Evolutionary conservation across 495 filamentous ascomycete genomes (phyloP), one percentile per base, ranked within the genome.

Genomic region (Talaromyces borbonicus): DNA sequence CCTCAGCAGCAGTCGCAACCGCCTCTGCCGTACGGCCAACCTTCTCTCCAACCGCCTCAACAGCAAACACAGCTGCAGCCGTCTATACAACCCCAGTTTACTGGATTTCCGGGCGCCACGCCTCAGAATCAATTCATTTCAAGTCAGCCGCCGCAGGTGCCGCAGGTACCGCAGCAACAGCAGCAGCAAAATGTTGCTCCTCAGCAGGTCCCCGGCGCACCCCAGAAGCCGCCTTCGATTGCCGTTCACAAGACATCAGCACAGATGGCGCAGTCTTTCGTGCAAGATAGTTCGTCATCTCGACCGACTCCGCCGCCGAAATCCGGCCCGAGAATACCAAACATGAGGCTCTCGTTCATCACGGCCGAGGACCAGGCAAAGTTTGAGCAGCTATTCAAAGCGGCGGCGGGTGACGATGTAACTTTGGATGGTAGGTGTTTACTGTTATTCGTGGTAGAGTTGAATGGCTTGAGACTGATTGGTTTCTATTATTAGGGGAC

Each of bases 341-440:
- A 85, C 57, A 92, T 96, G 46, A 73, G 93, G 37, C 69, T 99
- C 35, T 94, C 88, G 5, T 99, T 97, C 55, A 90, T 99, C 46
- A 96, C 93, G 1, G 88, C 85, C 18, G 80, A 84, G 52, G 93
- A 99, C 56, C 93, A 99, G 60, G 83, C 90, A 47, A 95, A 92
- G 63, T 99, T 99, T 56, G 93, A 99, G 72, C 89, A 94, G 49
- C 70, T 99, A 7, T 99, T 99, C 69, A 96, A 93, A 67, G 90
- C 87, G 39, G 93, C 93, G 7, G 88, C 90, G 27, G 87, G 88
- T 8, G 83, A 90, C 54, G 83, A 76, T 49, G 82, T 84, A 55
- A 88, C 92, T 32, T 73, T 99, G 70, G 84, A 86, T 56, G 93
- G 87, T 77, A 48, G 48, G 56, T 56, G 24, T 24, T 15, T 19